Conservation (phyloP, 2,329 filamentous ascomycete genomes). For the Fusarium lateritium region DNA sequence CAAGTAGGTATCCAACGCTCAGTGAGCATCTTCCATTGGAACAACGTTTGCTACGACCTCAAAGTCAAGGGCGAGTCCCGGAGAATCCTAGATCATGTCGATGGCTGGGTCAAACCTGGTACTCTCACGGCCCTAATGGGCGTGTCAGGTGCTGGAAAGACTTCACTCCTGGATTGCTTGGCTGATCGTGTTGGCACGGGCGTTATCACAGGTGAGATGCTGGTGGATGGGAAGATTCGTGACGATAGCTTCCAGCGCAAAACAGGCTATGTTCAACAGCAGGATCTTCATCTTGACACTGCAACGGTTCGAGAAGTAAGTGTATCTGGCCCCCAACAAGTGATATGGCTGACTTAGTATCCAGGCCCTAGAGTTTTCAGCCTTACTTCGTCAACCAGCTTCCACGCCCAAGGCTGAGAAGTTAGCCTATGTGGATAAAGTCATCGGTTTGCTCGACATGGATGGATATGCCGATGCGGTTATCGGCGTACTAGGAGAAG, state of each 20-base stretch:
- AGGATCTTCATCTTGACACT: background rate
- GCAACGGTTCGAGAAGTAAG: no score
- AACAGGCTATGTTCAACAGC: conserved; percentile 15
- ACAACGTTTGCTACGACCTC: background rate
- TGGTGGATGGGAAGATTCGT: background rate
- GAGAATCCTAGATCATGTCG: background rate
- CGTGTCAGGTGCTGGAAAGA: conserved; percentile 11
- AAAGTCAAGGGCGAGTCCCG: conserved; percentile 1
- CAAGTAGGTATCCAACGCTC: no score
- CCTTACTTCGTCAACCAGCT: no score
- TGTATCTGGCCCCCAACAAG: no score
- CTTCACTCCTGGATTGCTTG: conserved; percentile 5
- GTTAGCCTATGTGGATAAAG: no score
- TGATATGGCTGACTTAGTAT: no score
- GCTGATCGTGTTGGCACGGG: conserved; percentile 1
- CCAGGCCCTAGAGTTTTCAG: no score
- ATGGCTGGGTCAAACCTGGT: conserved; percentile 9
- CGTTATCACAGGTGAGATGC: background rate
- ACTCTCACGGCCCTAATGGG: conserved; percentile 14
- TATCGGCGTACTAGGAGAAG: no score
- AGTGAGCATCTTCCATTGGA: no score
- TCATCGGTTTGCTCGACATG: no score
- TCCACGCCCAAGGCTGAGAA: no score
- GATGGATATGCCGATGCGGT: no score
- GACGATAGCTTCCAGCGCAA: conserved; percentile 2